Conservation (phyloP, 352 stramenopile species). For the Nannochloropsis limnetica region DNA sequence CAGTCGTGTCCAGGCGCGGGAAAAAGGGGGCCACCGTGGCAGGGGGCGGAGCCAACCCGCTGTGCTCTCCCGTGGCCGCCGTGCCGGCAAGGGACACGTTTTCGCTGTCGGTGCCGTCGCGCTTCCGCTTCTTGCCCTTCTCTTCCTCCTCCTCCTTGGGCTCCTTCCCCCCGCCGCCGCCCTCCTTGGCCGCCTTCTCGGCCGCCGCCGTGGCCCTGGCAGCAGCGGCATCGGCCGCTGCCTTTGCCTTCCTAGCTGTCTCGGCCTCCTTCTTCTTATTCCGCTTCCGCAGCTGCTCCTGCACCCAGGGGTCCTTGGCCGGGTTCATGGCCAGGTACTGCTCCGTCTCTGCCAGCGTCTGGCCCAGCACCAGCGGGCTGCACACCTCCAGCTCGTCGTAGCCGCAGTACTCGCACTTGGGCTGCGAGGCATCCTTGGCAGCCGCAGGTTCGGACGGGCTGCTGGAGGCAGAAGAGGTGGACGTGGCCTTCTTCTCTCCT, state of each 20-base stretch:
- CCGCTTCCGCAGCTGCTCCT: slow-evolving; percentile 9
- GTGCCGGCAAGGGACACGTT: slow-evolving; percentile 36
- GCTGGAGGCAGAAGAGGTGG: neutral
- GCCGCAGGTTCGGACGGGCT: neutral
- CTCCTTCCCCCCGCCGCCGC: neutral
- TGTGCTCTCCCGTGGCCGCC: neutral
- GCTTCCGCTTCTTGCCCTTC: slow-evolving; percentile 28
- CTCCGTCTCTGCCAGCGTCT: slow-evolving; percentile 41
- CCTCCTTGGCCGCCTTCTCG: neutral
- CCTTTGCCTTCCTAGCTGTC: neutral
- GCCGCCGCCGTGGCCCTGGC: neutral
- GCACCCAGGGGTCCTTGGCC: slow-evolving; percentile 30
- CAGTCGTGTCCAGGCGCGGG: neutral
- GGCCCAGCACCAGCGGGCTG: slow-evolving; percentile 43
- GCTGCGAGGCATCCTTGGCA: neutral
- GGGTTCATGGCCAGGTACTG: slow-evolving; percentile 39
- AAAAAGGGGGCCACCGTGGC: neutral
- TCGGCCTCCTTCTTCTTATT: neutral
- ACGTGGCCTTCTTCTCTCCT: neutral
- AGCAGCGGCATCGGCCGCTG: neutral
- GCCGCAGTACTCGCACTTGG: slow-evolving; percentile 44
- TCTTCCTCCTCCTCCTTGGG: neutral
- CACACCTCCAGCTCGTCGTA: slow-evolving; percentile 41
- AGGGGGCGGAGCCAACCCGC: neutral
- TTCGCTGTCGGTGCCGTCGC: slow-evolving; percentile 38